A percentile compares a stretch with the other conserved stretches of the same genome.
phyloP scores from a whole-genome alignment of 768 basidiomycete species.

The Coprinellus micaceus region DNA sequence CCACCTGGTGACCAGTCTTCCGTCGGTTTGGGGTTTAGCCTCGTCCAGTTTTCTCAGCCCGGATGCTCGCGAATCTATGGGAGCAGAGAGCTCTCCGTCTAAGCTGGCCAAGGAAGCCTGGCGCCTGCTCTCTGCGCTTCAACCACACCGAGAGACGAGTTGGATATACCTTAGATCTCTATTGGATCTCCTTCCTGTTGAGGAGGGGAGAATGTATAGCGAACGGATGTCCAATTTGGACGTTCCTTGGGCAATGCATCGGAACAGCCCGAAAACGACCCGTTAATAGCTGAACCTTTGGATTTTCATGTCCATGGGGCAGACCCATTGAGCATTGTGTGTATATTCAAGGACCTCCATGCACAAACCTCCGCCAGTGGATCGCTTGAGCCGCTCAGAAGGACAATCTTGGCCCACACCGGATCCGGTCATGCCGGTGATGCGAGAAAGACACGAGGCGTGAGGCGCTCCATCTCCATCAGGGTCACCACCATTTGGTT shows the following conservation, averaged over 20 bases:
- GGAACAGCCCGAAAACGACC: neutral
- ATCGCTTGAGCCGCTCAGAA: too few species aligned
- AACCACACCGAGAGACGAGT: constrained; percentile 56
- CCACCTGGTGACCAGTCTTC: constrained; percentile 39
- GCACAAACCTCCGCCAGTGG: too few species aligned
- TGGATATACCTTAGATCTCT: constrained; percentile 56
- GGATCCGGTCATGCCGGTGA: too few species aligned
- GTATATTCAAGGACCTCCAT: too few species aligned
- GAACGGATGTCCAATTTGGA: neutral
- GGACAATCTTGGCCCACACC: too few species aligned
- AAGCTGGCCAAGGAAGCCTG: constrained; percentile 39
- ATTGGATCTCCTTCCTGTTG: constrained; percentile 9
- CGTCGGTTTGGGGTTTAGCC: constrained; percentile 18
- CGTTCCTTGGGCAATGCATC: neutral
- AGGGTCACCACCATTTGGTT: too few species aligned
- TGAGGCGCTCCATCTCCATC: too few species aligned
- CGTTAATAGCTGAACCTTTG: too few species aligned
- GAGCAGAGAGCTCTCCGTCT: constrained; percentile 9
- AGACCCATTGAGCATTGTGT: too few species aligned
- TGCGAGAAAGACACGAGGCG: too few species aligned
- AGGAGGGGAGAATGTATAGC: constrained; percentile 7
- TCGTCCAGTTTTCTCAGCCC: neutral
- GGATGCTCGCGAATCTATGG: constrained; percentile 1
- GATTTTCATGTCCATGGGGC: too few species aligned
- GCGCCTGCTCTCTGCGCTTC: constrained; percentile 44